A percentile compares a stretch with the other conserved stretches of the same genome.
Conservation (phyloP, 768 basidiomycete genomes). For the Phlebiopsis gigantea region DNA sequence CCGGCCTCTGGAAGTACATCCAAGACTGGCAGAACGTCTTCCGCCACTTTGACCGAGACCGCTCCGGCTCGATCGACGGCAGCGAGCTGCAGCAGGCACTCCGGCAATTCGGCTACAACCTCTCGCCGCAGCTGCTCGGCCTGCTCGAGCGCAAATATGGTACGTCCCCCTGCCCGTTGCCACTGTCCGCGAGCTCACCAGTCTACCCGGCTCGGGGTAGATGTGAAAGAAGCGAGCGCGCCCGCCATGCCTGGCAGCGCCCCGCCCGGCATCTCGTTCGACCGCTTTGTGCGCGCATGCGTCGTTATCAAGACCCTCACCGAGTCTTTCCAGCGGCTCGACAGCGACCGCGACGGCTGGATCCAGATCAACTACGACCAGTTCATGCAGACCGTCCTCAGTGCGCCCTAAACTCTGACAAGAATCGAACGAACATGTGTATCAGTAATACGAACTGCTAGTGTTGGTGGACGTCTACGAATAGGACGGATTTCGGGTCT, state of each 20-base stretch:
- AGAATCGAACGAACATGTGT: neutral
- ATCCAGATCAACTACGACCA: slow-evolving; percentile 68
- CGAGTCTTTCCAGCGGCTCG: slow-evolving; percentile 63
- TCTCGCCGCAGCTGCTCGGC: slow-evolving; percentile 58
- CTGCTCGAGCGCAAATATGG: slow-evolving; percentile 79
- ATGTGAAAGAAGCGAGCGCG: slow-evolving; percentile 48
- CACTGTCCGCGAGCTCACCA: slow-evolving; percentile 10
- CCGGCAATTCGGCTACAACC: slow-evolving; percentile 61
- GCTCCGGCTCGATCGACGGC: slow-evolving; percentile 72
- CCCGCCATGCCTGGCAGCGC: slow-evolving; percentile 23
- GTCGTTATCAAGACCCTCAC: slow-evolving; percentile 76
- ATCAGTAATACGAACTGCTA: neutral
- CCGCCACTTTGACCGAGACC: slow-evolving; percentile 79
- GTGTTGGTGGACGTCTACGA: too few species aligned
- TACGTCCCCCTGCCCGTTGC: slow-evolving; percentile 30
- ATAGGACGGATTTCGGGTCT: too few species aligned
- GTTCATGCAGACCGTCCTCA: slow-evolving; percentile 66
- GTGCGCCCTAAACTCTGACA: slow-evolving; percentile 42
- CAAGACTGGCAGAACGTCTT: slow-evolving; percentile 87
- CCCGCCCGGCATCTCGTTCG: slow-evolving; percentile 69
- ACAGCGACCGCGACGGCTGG: slow-evolving; percentile 62
- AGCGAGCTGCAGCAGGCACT: slow-evolving; percentile 66
- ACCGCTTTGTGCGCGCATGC: slow-evolving; percentile 83
- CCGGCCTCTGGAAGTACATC: slow-evolving; percentile 80
- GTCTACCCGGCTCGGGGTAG: slow-evolving; percentile 39